Conservation (phyloP, 768 basidiomycete genomes). For the Infundibulicybe gibba region DNA sequence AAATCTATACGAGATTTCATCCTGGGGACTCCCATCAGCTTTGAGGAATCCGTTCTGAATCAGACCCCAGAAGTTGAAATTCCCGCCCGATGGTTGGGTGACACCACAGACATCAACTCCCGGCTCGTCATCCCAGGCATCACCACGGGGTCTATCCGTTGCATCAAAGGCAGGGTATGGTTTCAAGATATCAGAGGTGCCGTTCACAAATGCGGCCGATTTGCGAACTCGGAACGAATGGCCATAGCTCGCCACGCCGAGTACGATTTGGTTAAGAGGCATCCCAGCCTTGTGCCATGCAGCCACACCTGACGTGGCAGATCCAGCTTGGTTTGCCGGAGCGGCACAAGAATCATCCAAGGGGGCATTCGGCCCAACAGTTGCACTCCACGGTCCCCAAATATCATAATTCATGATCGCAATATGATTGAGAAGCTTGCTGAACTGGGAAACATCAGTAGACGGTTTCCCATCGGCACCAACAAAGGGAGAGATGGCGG, state of each 20-base stretch:
- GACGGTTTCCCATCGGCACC: slow-evolving; percentile 47
- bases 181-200: slow-evolving; percentile 33
- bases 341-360: slow-evolving; percentile 72
- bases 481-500: slow-evolving; percentile 17
- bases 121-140: slow-evolving; percentile 57
- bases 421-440: slow-evolving; percentile 43
- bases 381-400: slow-evolving; percentile 53
- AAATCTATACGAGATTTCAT: slow-evolving; percentile 48
- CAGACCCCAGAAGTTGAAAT: slow-evolving; percentile 65
- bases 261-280: slow-evolving; percentile 59
- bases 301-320: slow-evolving; percentile 65
- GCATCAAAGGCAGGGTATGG: slow-evolving; percentile 54
- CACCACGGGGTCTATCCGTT: slow-evolving; percentile 48
- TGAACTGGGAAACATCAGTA: slow-evolving; percentile 57
- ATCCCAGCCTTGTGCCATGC: slow-evolving; percentile 76
- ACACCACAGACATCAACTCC: slow-evolving; percentile 57
- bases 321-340: slow-evolving; percentile 57
- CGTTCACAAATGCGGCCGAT: slow-evolving; percentile 38
- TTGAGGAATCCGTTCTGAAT: slow-evolving; percentile 53
- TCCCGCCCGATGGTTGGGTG: slow-evolving; percentile 44
- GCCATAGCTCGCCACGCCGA: slow-evolving; percentile 81
- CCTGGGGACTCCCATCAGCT: slow-evolving; percentile 39
- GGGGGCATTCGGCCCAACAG: slow-evolving; percentile 82
- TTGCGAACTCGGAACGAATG: slow-evolving; percentile 63
- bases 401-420: slow-evolving; percentile 69